Percentiles rank a stretch among this genome's conserved stretches.
These are phyloP conservation scores for Volvariella surrecta DNA, from an alignment of 1,284 basidiomycete species.

Conservation along the genomic window DNA sequence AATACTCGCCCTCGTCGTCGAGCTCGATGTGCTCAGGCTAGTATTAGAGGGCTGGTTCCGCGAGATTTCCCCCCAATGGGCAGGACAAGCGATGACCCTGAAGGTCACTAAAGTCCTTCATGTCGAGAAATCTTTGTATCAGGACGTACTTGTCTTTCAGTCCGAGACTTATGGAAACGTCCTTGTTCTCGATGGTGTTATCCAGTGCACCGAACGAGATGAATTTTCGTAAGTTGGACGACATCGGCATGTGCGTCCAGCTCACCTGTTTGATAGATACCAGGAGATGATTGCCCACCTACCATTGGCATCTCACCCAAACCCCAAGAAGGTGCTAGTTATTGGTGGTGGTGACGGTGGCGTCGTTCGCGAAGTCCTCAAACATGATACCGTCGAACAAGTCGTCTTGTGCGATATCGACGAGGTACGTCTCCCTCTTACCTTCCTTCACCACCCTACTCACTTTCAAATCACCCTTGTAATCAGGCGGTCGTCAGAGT, in stretches of 20 bases:
- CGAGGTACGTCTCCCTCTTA: constrained; percentile 47
- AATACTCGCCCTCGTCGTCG: too few species aligned
- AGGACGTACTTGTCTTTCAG: constrained; percentile 96
- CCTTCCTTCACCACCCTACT: constrained; percentile 5
- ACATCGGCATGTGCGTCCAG: not conserved
- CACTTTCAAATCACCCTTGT: not conserved
- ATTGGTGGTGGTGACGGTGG: constrained; percentile 97
- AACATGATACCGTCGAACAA: constrained; percentile 86
- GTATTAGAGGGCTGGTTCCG: constrained; percentile 91
- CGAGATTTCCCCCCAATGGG: constrained; percentile 97
- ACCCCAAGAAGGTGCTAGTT: constrained; percentile 93
- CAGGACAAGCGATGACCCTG: constrained; percentile 91
- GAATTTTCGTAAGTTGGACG: constrained; percentile 79
- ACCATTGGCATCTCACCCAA: constrained; percentile 91
- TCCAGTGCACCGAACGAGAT: constrained; percentile 96
- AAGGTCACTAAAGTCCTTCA: constrained; percentile 96
- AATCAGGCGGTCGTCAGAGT: constrained; percentile 92
- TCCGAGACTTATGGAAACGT: constrained; percentile 95
- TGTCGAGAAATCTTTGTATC: constrained; percentile 86
- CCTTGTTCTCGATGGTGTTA: constrained; percentile 91
- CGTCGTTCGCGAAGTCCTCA: constrained; percentile 95
- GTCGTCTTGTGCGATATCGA: constrained; percentile 98
- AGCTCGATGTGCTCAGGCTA: too few species aligned
- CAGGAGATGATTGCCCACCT: constrained; percentile 99
- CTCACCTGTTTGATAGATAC: constrained; percentile 48